A percentile compares a stretch with the other conserved stretches of the same genome.
These are phyloP conservation scores for Pichia sp. DNA, from an alignment of 1,139 yeast genomes.

Conservation along the genomic window DNA sequence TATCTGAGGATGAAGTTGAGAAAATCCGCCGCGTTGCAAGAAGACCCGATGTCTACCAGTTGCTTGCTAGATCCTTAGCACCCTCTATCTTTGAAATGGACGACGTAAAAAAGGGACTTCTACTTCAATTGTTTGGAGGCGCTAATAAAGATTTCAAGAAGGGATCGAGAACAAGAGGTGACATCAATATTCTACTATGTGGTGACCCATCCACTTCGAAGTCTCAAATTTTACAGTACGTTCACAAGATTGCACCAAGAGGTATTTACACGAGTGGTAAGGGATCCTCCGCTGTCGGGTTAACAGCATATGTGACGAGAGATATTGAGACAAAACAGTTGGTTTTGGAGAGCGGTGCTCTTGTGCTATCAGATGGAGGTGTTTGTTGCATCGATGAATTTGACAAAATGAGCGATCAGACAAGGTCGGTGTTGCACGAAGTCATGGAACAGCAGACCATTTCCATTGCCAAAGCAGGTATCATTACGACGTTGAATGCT, in stretches of 20 bases:
- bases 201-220: slow-evolving; percentile 99
- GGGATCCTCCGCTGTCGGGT: slow-evolving; percentile 98
- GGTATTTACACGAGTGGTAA: slow-evolving; percentile 98
- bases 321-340: slow-evolving; percentile 91
- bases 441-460: slow-evolving; percentile 99
- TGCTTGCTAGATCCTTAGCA: slow-evolving; percentile 88
- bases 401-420: slow-evolving; percentile 93
- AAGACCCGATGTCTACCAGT: slow-evolving; percentile 78
- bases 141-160: slow-evolving; percentile 82
- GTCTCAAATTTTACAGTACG: slow-evolving; percentile 89
- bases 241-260: slow-evolving; percentile 95
- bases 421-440: slow-evolving; percentile 93
- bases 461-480: slow-evolving; percentile 97
- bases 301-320: slow-evolving; percentile 93
- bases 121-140: slow-evolving; percentile 92
- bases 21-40: slow-evolving; percentile 57
- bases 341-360: slow-evolving; percentile 93
- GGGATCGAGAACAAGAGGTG: slow-evolving; percentile 97
- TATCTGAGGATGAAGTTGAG: slow-evolving; percentile 65
- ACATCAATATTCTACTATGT: slow-evolving; percentile 80
- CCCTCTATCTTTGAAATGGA: slow-evolving; percentile 95
- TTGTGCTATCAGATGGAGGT: slow-evolving; percentile 96
- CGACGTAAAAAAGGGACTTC: slow-evolving; percentile 91
- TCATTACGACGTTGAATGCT: slow-evolving; percentile 93
- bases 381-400: slow-evolving; percentile 98